Evolutionary conservation across 352 stramenopile species (phyloP).

Genomic region (Achlya hypogyna): DNA sequence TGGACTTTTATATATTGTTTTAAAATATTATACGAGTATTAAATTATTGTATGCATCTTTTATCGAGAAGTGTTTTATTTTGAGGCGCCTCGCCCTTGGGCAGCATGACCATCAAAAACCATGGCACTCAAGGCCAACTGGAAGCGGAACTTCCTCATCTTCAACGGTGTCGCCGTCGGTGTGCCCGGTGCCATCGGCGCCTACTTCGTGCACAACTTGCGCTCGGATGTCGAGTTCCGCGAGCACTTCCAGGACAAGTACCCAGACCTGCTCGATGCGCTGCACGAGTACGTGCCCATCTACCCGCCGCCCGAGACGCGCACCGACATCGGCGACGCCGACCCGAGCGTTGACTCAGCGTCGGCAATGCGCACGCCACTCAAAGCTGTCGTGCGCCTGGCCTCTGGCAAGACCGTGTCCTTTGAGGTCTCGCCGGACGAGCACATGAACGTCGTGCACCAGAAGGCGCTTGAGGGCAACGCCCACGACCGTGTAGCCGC

Average conservation of each 20-base stretch:
- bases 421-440: constrained; percentile 48
- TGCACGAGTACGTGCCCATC: constrained; percentile 58
- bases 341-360: background rate
- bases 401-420: constrained; percentile 37
- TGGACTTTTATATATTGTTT: too few relatives aligned
- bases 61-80: too few relatives aligned
- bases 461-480: constrained; percentile 39
- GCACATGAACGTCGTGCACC: constrained; percentile 57
- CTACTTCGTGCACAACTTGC: constrained; percentile 77
- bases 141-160: constrained; percentile 65
- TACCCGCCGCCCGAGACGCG: constrained; percentile 39
- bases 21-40: too few relatives aligned
- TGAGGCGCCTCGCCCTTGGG: too few relatives aligned
- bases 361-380: constrained; percentile 18
- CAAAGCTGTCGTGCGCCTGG: constrained; percentile 47
- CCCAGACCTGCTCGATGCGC: constrained; percentile 54
- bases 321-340: constrained; percentile 51
- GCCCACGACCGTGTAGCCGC: constrained; percentile 44
- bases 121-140: constrained; percentile 12
- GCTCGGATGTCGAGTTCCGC: constrained; percentile 76
- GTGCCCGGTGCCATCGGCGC: constrained; percentile 46
- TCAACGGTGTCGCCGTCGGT: constrained; percentile 72
- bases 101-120: too few relatives aligned
- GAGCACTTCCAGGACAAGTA: constrained; percentile 77
- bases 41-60: too few relatives aligned